A percentile compares a stretch with the other conserved stretches of the same genome.
Evolutionary conservation across 2,329 filamentous ascomycete species (phyloP).

Genomic region (Xylaria polymorpha): DNA sequence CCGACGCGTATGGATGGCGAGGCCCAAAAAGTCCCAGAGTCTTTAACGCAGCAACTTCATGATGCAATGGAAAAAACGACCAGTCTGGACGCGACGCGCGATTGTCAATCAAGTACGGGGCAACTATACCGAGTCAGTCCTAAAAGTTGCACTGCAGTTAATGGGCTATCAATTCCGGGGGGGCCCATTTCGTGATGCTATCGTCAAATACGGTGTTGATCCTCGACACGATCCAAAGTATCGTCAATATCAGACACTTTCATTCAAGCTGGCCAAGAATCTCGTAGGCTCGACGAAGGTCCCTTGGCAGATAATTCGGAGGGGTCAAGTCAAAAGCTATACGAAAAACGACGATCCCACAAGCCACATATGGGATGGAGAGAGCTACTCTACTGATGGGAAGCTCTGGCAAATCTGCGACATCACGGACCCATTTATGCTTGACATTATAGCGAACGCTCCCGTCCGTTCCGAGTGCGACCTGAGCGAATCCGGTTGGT

Average conservation of each 20-base stretch:
- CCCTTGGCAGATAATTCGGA: slow-evolving; percentile 63
- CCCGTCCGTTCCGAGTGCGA: slow-evolving; percentile 70
- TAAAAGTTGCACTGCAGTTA: slow-evolving; percentile 84
- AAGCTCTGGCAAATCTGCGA: slow-evolving; percentile 97
- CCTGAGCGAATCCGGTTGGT: slow-evolving; percentile 80
- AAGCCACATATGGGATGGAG: slow-evolving; percentile 86
- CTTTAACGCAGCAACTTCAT: slow-evolving; percentile 72
- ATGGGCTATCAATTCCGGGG: slow-evolving; percentile 92
- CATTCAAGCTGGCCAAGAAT: slow-evolving; percentile 77
- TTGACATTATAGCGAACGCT: slow-evolving; percentile 71
- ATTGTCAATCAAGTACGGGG: slow-evolving; percentile 77
- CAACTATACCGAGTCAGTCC: slow-evolving; percentile 63
- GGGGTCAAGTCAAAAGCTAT: slow-evolving; percentile 55
- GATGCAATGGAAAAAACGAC: slow-evolving; percentile 75
- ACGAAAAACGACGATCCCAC: slow-evolving; percentile 54
- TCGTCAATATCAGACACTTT: slow-evolving; percentile 87
- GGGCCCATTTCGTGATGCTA: slow-evolving; percentile 89
- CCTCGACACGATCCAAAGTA: slow-evolving; percentile 81
- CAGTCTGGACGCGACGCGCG: slow-evolving; percentile 87
- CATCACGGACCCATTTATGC: slow-evolving; percentile 82
- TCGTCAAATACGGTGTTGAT: slow-evolving; percentile 87
- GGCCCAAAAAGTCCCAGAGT: slow-evolving; percentile 70
- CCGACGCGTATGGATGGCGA: slow-evolving; percentile 67
- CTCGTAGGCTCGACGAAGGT: slow-evolving; percentile 59
- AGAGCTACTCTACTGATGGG: slow-evolving; percentile 78